These are phyloP conservation scores for Emmonsiellopsis sp. DNA, from an alignment of 2,329 filamentous ascomycete genomes.

Conservation along the genomic window DNA sequence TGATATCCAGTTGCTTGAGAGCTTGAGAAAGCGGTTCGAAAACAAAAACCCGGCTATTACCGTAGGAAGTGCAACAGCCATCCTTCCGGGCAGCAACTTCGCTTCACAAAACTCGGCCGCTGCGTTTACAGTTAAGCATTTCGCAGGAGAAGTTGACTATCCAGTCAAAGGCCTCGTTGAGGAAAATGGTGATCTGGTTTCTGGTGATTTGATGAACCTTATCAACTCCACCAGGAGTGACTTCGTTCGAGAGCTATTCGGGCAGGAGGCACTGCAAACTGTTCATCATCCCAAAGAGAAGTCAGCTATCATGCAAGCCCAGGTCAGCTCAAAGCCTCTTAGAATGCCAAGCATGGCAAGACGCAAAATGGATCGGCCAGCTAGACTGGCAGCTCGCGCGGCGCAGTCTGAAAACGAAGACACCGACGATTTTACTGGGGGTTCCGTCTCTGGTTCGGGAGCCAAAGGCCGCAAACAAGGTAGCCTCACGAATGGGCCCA, in stretches of 20 bases:
- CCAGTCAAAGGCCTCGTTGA: conserved; percentile 78
- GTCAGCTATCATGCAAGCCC: conserved; percentile 86
- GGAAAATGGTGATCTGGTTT: conserved; percentile 93
- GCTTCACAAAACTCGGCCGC: conserved; percentile 70
- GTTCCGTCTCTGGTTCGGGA: conserved; percentile 19
- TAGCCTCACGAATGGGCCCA: conserved; percentile 30
- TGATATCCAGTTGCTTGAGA: conserved; percentile 84
- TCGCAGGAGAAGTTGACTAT: conserved; percentile 94
- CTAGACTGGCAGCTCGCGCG: conserved; percentile 30
- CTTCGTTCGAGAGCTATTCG: conserved; percentile 84
- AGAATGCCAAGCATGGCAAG: conserved; percentile 88
- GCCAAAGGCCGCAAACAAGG: conserved; percentile 19
- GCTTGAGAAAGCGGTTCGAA: conserved; percentile 83
- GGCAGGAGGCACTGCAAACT: conserved; percentile 89
- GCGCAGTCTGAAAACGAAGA: conserved; percentile 14
- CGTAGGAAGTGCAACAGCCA: conserved; percentile 64
- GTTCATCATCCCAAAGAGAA: conserved; percentile 88
- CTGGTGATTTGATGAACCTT: conserved; percentile 89
- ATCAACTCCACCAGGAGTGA: conserved; percentile 80
- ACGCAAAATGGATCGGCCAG: conserved; percentile 55
- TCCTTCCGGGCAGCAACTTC: conserved; percentile 83
- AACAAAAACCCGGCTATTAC: conserved; percentile 87
- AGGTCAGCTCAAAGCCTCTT: conserved; percentile 89
- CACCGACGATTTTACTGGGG: conserved; percentile 12
- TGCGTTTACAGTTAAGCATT: conserved; percentile 86